These are phyloP conservation scores for Daldinia vernicosa DNA, from an alignment of 495 filamentous ascomycete genomes.

Conservation along the genomic window DNA sequence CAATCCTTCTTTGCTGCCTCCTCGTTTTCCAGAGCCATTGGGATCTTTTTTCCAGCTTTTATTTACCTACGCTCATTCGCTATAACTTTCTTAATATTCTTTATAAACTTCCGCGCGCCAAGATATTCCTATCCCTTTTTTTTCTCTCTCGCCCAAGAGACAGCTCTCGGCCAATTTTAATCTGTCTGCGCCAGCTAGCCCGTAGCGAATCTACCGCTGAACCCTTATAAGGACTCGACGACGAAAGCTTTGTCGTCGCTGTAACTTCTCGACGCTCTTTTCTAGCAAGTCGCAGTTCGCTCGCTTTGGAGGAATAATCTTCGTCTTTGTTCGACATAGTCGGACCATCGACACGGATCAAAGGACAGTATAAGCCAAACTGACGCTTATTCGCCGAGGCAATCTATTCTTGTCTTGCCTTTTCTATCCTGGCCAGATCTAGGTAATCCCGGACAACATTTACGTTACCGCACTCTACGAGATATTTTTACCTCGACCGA, in stretches of 20 bases:
- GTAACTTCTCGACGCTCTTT: slow-evolving; percentile 46
- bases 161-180: slow-evolving; percentile 16
- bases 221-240: slow-evolving; percentile 11
- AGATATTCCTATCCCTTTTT: slow-evolving; percentile 31
- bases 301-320: slow-evolving; percentile 49
- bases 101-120: slow-evolving; percentile 40
- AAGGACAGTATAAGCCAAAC: slow-evolving; percentile 30
- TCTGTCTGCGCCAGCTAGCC: slow-evolving; percentile 27
- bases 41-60: slow-evolving; percentile 45
- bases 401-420: slow-evolving; percentile 7
- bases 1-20: slow-evolving; percentile 41
- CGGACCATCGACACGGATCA: slow-evolving; percentile 37
- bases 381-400: slow-evolving; percentile 19
- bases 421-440: slow-evolving; percentile 32
- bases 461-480: slow-evolving; percentile 31
- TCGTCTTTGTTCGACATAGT: slow-evolving; percentile 47
- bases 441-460: slow-evolving; percentile 33
- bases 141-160: slow-evolving; percentile 22
- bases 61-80: slow-evolving; percentile 49
- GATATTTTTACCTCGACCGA: slow-evolving; percentile 31
- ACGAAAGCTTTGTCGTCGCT: slow-evolving; percentile 40
- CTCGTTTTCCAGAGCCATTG: slow-evolving; percentile 38
- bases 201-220: slow-evolving; percentile 20
- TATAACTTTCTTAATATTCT: slow-evolving; percentile 51
- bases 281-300: slow-evolving; percentile 48